A percentile compares a stretch with the other conserved stretches of the same genome.
phyloP scores from a whole-genome alignment of 164 flowering plant species.

The Stephania cephalantha region DNA sequence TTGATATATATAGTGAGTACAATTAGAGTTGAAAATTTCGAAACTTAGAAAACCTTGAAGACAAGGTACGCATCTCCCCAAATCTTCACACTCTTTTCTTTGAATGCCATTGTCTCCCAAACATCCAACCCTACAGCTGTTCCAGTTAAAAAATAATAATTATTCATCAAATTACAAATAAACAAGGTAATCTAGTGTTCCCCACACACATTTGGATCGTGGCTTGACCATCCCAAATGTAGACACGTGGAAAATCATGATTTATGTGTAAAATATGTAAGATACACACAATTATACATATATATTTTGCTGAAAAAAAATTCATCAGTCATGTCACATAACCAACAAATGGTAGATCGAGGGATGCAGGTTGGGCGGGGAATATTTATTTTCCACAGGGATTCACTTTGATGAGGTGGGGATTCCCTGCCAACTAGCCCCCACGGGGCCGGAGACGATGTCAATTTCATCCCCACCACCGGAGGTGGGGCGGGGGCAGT shows the following conservation, averaged over 20 bases:
- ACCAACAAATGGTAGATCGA: too few relatives aligned
- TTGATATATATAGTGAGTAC: background rate
- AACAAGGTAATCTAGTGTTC: background rate
- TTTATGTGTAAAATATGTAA: too few relatives aligned
- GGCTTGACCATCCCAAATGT: background rate
- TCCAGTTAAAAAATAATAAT: background rate
- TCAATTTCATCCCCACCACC: too few relatives aligned
- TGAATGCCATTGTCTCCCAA: conserved; percentile 14
- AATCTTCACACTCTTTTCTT: conserved; percentile 12
- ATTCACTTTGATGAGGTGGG: too few relatives aligned
- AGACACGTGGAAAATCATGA: background rate
- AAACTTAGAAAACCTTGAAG: background rate
- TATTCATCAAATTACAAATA: background rate
- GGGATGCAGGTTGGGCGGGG: too few relatives aligned
- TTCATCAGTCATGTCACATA: too few relatives aligned
- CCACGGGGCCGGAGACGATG: too few relatives aligned
- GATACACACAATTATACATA: too few relatives aligned
- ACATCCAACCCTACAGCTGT: conserved; percentile 20
- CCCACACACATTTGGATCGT: background rate
- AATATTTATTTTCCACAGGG: too few relatives aligned
- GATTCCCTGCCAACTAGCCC: too few relatives aligned
- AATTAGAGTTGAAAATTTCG: background rate
- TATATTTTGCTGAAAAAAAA: too few relatives aligned
- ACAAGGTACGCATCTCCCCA: conserved; percentile 12
- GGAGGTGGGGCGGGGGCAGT: too few relatives aligned